These are phyloP conservation scores for Daldinia loculata DNA, from an alignment of 495 filamentous ascomycete genomes.

Conservation along the genomic window DNA sequence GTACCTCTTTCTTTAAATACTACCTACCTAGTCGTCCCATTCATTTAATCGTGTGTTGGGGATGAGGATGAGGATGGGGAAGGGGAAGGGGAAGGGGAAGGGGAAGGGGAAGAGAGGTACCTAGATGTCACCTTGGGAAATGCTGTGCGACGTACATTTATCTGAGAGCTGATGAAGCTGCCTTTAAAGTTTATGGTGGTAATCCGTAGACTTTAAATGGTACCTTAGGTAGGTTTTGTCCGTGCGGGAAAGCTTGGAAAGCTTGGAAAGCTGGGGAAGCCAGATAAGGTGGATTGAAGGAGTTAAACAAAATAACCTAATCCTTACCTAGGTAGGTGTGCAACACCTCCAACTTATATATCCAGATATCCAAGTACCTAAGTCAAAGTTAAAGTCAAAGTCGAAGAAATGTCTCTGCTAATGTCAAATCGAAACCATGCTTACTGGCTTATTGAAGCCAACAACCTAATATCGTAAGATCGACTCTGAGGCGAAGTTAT, in stretches of 20 bases:
- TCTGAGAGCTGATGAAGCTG: not conserved
- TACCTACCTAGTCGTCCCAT: no score
- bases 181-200: not conserved
- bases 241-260: slow-evolving; percentile 16
- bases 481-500: slow-evolving; percentile 25
- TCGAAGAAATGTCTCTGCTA: not conserved
- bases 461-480: slow-evolving; percentile 34
- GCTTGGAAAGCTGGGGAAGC: slow-evolving; percentile 12
- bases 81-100: no score
- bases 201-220: no score
- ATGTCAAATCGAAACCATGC: not conserved
- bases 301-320: no score
- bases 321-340: not conserved
- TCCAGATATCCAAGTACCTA: not conserved
- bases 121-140: not conserved
- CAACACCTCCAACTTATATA: slow-evolving; percentile 5
- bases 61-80: no score
- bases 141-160: slow-evolving; percentile 2
- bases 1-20: not conserved
- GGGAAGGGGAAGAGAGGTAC: no score
- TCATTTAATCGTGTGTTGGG: no score
- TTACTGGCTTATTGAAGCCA: slow-evolving; percentile 7
- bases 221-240: not conserved
- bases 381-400: no score
- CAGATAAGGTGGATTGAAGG: not conserved